These are phyloP conservation scores for Aspergillus sclerotiicarbonarius DNA, from an alignment of 495 filamentous ascomycete genomes.

Conservation along the genomic window DNA sequence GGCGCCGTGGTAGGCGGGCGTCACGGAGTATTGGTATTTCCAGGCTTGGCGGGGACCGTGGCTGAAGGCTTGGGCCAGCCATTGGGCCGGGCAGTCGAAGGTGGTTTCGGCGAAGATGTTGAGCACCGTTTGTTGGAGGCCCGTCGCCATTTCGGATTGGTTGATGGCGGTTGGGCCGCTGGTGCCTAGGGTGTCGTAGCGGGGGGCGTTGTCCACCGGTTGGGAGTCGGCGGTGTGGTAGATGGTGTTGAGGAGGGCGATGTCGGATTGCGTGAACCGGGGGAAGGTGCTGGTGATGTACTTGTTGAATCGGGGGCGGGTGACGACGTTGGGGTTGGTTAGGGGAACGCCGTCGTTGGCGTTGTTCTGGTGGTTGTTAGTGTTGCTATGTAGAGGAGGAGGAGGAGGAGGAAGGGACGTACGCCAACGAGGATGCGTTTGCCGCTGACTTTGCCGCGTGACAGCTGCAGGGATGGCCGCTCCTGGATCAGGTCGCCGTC, in stretches of 20 bases:
- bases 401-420: constrained; percentile 10
- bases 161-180: constrained; percentile 46
- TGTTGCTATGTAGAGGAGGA: background rate
- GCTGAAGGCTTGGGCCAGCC: constrained; percentile 60
- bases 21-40: constrained; percentile 63
- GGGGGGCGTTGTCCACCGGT: constrained; percentile 17
- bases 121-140: constrained; percentile 44
- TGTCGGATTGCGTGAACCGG: constrained; percentile 42
- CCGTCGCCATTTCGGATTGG: constrained; percentile 44
- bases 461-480: constrained; percentile 51
- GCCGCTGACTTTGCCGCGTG: constrained; percentile 50
- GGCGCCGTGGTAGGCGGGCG: constrained; percentile 54
- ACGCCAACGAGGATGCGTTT: constrained; percentile 49
- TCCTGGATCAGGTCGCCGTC: constrained; percentile 58
- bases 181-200: constrained; percentile 47
- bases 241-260: constrained; percentile 40
- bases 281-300: constrained; percentile 52
- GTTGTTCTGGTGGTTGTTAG: constrained; percentile 39
- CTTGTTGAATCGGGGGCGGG: constrained; percentile 36
- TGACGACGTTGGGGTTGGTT: constrained; percentile 51
- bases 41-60: constrained; percentile 31
- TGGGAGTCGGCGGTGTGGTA: constrained; percentile 37
- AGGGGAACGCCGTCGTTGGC: constrained; percentile 55
- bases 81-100: constrained; percentile 62
- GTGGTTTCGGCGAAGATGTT: constrained; percentile 57